phyloP scores from a whole-genome alignment of 2,329 filamentous ascomycete genomes.

The Neonectria sp. region DNA sequence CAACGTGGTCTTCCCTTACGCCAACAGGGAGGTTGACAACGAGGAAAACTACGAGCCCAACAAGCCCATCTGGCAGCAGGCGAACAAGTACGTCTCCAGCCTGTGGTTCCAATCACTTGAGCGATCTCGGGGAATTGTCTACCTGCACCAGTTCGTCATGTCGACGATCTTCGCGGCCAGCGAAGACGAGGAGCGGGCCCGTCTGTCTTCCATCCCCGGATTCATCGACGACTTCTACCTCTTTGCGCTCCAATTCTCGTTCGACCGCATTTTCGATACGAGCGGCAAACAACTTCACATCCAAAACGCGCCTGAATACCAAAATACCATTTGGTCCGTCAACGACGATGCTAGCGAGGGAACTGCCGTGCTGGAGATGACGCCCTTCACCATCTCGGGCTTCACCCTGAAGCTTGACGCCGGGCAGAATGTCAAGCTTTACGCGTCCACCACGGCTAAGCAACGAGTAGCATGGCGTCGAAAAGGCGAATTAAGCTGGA shows the following conservation, averaged over 20 bases:
- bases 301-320: constrained; percentile 1
- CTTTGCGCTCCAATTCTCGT: constrained; percentile 20
- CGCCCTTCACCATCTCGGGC: constrained; percentile 18
- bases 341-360: constrained; percentile 23
- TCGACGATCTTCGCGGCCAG: constrained; percentile 9
- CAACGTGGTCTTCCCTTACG: constrained; percentile 24
- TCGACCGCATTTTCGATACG: constrained; percentile 18
- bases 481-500: constrained; percentile 8
- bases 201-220: neutral
- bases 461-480: constrained; percentile 20
- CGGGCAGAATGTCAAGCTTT: constrained; percentile 18
- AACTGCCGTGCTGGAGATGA: constrained; percentile 5
- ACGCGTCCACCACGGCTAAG: constrained; percentile 10
- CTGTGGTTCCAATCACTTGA: constrained; percentile 26
- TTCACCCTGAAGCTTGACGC: constrained; percentile 12
- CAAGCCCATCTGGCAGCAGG: constrained; percentile 17
- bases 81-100: constrained; percentile 6
- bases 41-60: constrained; percentile 7
- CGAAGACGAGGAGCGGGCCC: constrained; percentile 4
- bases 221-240: constrained; percentile 20
- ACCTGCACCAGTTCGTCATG: constrained; percentile 23
- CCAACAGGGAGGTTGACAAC: constrained; percentile 7
- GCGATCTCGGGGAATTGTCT: constrained; percentile 7
- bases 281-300: constrained; percentile 2
- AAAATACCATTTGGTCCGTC: constrained; percentile 11